Conservation (phyloP, 805 yeast genomes). For the Candida alai region DNA sequence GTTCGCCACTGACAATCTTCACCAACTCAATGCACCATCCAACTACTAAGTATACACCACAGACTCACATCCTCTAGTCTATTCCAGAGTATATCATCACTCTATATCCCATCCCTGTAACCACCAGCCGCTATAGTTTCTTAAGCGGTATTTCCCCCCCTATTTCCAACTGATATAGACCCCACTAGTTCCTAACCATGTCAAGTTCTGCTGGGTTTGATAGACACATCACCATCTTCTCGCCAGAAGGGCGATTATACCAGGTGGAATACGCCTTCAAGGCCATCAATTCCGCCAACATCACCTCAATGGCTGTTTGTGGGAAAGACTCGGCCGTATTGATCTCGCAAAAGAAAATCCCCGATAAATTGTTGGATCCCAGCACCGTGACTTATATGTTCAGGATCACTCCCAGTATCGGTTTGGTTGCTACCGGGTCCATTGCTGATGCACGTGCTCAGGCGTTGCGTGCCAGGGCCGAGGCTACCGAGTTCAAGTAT, state of each 20-base stretch:
- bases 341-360: constrained; percentile 92
- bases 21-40: no score
- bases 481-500: constrained; percentile 92
- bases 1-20: no score
- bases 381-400: constrained; percentile 82
- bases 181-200: constrained; percentile 2
- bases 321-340: constrained; percentile 86
- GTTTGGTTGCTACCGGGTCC: constrained; percentile 91
- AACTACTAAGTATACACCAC: no score
- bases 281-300: constrained; percentile 89
- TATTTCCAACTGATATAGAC: neutral
- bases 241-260: constrained; percentile 96
- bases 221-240: constrained; percentile 96
- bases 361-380: constrained; percentile 90
- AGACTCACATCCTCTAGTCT: no score
- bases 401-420: constrained; percentile 74
- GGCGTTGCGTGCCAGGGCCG: constrained; percentile 88
- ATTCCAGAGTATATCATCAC: no score
- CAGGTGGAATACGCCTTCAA: constrained; percentile 98
- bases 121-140: no score
- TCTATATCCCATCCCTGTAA: no score
- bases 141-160: no score
- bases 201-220: constrained; percentile 90
- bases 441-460: constrained; percentile 93
- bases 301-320: constrained; percentile 82